Evolutionary conservation across 768 basidiomycete genomes (phyloP).

Genomic region (Cyclocybe aegerita): DNA sequence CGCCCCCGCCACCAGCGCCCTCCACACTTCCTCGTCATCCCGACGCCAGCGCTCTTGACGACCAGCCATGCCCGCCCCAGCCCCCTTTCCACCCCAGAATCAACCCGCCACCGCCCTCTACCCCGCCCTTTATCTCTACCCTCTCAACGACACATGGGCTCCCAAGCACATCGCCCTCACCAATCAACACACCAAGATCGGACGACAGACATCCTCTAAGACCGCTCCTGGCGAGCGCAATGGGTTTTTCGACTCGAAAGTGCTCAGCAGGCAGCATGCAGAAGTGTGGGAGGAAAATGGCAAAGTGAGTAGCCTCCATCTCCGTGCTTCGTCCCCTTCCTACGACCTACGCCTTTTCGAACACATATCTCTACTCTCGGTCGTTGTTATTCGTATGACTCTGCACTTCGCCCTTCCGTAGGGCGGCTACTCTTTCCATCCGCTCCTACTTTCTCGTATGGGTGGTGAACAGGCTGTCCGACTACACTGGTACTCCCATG

Average conservation of each 20-base stretch:
- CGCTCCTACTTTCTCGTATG: too few species aligned
- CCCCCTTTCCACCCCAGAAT: constrained; percentile 10
- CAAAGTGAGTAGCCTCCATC: constrained; percentile 55
- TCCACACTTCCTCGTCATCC: too few species aligned
- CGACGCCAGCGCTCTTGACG: too few species aligned
- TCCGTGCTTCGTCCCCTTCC: background rate
- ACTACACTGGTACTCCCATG: too few species aligned
- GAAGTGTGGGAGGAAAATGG: constrained; percentile 96
- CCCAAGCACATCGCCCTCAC: constrained; percentile 87
- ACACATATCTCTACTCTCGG: too few species aligned
- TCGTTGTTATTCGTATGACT: too few species aligned
- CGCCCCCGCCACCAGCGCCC: background rate
- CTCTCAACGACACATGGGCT: constrained; percentile 89
- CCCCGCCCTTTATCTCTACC: constrained; percentile 73
- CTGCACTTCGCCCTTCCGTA: too few species aligned
- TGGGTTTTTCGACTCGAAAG: constrained; percentile 95
- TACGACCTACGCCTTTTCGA: too few species aligned
- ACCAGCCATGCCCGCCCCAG: constrained; percentile 7
- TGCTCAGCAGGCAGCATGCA: constrained; percentile 91
- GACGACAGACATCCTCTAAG: constrained; percentile 94
- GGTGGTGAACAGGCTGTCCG: too few species aligned
- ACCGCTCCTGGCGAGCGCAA: constrained; percentile 93
- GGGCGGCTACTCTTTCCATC: too few species aligned
- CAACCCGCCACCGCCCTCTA: constrained; percentile 22
- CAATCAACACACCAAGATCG: constrained; percentile 82